Evolutionary conservation across 768 basidiomycete species (phyloP).

Genomic region (Amanita inopinata): DNA sequence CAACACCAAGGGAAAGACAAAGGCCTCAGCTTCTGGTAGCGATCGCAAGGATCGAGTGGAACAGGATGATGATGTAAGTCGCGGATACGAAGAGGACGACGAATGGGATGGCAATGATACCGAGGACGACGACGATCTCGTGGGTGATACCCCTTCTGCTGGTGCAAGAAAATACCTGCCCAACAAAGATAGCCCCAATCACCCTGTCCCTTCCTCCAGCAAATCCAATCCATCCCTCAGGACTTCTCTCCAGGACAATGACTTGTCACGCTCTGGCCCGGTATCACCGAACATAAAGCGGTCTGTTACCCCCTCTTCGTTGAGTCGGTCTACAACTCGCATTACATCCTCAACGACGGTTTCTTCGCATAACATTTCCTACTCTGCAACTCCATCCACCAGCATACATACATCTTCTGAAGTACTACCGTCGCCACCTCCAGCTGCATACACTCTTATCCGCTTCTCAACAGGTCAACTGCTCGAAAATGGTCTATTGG

Average conservation of each 20-base stretch:
- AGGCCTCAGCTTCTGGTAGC: background rate
- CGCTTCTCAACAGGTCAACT: conserved; percentile 63
- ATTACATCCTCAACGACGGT: too few species aligned
- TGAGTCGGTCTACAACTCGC: too few species aligned
- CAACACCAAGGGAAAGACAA: too few species aligned
- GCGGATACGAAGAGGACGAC: conserved; percentile 25
- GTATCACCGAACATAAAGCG: too few species aligned
- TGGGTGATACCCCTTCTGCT: conserved; percentile 1
- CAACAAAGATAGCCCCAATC: background rate
- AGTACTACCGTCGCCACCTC: background rate
- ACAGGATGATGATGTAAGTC: background rate
- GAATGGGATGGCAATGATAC: conserved; percentile 19
- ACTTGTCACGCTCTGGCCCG: too few species aligned
- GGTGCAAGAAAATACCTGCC: background rate
- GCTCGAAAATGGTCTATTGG: conserved; percentile 53
- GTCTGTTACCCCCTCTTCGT: too few species aligned
- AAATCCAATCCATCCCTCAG: too few species aligned
- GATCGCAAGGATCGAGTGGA: background rate
- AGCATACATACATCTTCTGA: too few species aligned
- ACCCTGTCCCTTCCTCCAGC: too few species aligned
- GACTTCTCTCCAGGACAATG: too few species aligned
- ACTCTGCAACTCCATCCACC: too few species aligned
- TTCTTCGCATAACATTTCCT: too few species aligned
- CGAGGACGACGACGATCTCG: conserved; percentile 12
- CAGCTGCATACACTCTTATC: conserved; percentile 35